A percentile compares a stretch with the other conserved stretches of the same genome.
phyloP scores from a whole-genome alignment of 164 flowering plant species.

The Vitis labrusca region DNA sequence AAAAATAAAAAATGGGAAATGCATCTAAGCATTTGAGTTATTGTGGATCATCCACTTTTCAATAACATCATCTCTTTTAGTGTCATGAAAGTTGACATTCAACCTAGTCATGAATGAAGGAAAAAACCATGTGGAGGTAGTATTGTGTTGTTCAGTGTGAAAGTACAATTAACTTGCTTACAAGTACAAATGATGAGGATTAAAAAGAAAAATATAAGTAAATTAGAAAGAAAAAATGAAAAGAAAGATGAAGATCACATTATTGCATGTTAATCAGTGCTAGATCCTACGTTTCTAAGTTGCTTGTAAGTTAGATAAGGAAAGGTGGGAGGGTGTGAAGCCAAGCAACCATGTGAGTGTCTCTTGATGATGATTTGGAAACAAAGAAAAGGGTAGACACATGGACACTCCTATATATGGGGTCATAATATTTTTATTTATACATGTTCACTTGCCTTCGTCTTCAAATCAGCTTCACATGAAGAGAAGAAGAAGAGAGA shows the following conservation, averaged over 20 bases:
- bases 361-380: slow-evolving; percentile 21
- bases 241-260: neutral
- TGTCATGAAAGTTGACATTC: too few relatives aligned
- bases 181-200: too few relatives aligned
- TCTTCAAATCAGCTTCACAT: slow-evolving; percentile 26
- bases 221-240: too few relatives aligned
- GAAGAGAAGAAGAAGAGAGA: slow-evolving; percentile 5
- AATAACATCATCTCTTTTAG: too few relatives aligned
- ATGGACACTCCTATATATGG: slow-evolving; percentile 2
- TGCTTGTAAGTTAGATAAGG: slow-evolving; percentile 21
- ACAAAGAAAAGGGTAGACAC: slow-evolving; percentile 20
- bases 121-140: too few relatives aligned
- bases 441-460: slow-evolving; percentile 20
- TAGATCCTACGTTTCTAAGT: neutral
- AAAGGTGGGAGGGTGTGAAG: slow-evolving; percentile 12
- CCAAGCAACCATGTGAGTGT: slow-evolving; percentile 24
- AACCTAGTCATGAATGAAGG: too few relatives aligned
- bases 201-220: too few relatives aligned
- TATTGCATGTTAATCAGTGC: slow-evolving; percentile 12
- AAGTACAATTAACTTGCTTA: too few relatives aligned
- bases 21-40: too few relatives aligned
- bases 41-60: too few relatives aligned
- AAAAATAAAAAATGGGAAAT: too few relatives aligned
- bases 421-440: slow-evolving; percentile 9
- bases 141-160: too few relatives aligned